Conservation (phyloP, 75 land plant genomes). For the Chamaecyparis obtusa region DNA sequence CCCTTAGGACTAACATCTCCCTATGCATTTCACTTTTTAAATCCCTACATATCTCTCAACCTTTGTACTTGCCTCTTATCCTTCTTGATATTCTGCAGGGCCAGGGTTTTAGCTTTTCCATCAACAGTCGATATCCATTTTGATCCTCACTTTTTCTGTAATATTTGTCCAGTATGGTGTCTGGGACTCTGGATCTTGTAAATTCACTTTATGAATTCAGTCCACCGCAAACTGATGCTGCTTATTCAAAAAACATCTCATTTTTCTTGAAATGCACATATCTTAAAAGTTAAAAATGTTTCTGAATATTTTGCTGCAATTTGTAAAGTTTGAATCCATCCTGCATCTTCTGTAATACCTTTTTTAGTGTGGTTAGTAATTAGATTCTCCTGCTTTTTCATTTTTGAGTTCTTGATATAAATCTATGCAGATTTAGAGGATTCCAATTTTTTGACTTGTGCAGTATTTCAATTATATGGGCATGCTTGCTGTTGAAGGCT, state of each 20-base stretch:
- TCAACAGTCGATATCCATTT: neutral
- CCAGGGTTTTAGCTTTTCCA: neutral
- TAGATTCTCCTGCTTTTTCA: neutral
- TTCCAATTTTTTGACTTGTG: slow-evolving; percentile 10
- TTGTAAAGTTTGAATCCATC: neutral
- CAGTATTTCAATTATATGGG: slow-evolving; percentile 99
- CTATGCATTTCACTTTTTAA: neutral
- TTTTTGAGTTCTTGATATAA: neutral
- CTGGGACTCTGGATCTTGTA: neutral
- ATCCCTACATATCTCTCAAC: neutral
- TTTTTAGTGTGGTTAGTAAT: neutral
- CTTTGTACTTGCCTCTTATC: neutral
- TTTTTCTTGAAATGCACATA: neutral
- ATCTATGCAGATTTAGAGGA: neutral
- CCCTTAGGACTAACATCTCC: too few species aligned
- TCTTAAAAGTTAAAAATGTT: neutral
- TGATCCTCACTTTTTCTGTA: neutral
- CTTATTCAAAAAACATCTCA: neutral
- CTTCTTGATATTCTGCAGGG: neutral
- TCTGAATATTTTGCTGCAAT: neutral
- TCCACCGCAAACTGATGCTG: neutral
- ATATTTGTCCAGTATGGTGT: neutral
- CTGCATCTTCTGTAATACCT: neutral
- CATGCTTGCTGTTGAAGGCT: slow-evolving; percentile 96
- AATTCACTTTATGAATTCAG: neutral